These are phyloP conservation scores for Cutaneotrichosporon dermatis DNA, from an alignment of 1,284 basidiomycete genomes.

Conservation along the genomic window DNA sequence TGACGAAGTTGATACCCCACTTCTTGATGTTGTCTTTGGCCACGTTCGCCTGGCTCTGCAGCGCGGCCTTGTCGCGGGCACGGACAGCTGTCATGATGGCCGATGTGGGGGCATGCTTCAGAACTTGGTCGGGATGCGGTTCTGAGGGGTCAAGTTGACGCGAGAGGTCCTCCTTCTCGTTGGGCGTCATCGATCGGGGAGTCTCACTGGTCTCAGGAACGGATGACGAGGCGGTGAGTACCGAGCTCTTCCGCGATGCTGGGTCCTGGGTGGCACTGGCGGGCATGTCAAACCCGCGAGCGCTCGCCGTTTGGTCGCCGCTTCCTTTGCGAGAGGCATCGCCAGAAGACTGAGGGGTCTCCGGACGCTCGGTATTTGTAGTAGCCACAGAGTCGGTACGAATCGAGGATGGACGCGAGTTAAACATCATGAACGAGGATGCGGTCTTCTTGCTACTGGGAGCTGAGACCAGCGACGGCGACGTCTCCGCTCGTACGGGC, in stretches of 20 bases:
- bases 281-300: no score
- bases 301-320: neutral
- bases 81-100: slow-evolving; percentile 53
- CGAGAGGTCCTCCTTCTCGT: neutral
- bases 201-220: neutral
- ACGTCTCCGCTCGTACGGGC: neutral
- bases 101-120: neutral
- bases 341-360: neutral
- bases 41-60: slow-evolving; percentile 57
- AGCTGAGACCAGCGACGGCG: neutral
- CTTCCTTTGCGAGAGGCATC: neutral
- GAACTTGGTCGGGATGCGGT: neutral
- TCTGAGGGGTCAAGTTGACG: neutral
- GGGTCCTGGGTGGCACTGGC: neutral
- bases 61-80: slow-evolving; percentile 72
- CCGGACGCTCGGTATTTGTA: no score
- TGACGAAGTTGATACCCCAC: slow-evolving; percentile 69
- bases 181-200: neutral
- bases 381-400: neutral
- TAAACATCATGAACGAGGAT: neutral
- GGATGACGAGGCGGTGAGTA: neutral
- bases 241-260: neutral
- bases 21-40: slow-evolving; percentile 81
- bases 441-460: neutral
- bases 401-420: neutral